Percentiles rank a stretch among this genome's conserved stretches.
Conservation (phyloP, 495 filamentous ascomycete species). For the Penicillium silybi region DNA sequence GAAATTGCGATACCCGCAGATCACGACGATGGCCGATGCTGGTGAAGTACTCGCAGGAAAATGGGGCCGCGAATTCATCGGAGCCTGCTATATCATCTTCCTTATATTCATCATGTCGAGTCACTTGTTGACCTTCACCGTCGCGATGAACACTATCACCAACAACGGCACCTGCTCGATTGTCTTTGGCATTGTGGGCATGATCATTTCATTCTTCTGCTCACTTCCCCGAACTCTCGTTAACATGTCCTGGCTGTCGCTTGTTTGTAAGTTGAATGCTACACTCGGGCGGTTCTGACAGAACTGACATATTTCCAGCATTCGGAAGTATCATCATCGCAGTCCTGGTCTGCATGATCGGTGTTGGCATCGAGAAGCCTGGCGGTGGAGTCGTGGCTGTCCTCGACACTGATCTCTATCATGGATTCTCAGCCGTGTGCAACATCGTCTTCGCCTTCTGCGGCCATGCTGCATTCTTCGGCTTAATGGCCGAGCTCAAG, state of each 20-base stretch:
- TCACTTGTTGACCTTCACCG: slow-evolving; percentile 72
- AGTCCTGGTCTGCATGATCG: slow-evolving; percentile 69
- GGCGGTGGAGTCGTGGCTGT: slow-evolving; percentile 23
- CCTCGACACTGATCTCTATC: slow-evolving; percentile 28
- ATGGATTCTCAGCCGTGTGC: slow-evolving; percentile 40
- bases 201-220: slow-evolving; percentile 58
- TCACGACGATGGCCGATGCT: slow-evolving; percentile 70
- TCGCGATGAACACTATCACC: slow-evolving; percentile 68
- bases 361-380: slow-evolving; percentile 47
- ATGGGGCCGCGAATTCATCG: slow-evolving; percentile 62
- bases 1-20: slow-evolving; percentile 66
- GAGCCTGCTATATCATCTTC: slow-evolving; percentile 60
- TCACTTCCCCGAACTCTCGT: slow-evolving; percentile 65
- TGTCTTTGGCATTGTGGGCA: slow-evolving; percentile 63
- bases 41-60: slow-evolving; percentile 60
- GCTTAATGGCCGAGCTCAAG: slow-evolving; percentile 72
- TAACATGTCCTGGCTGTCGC: slow-evolving; percentile 59
- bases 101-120: slow-evolving; percentile 74
- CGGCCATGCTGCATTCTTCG: slow-evolving; percentile 70
- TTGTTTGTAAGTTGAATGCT: slow-evolving; percentile 47
- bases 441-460: slow-evolving; percentile 50
- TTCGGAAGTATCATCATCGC: slow-evolving; percentile 65
- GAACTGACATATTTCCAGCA: slow-evolving; percentile 39
- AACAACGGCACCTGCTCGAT: slow-evolving; percentile 65
- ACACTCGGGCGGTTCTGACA: neutral